These are phyloP conservation scores for Suillus alpinus DNA, from an alignment of 768 basidiomycete genomes.

Conservation along the genomic window DNA sequence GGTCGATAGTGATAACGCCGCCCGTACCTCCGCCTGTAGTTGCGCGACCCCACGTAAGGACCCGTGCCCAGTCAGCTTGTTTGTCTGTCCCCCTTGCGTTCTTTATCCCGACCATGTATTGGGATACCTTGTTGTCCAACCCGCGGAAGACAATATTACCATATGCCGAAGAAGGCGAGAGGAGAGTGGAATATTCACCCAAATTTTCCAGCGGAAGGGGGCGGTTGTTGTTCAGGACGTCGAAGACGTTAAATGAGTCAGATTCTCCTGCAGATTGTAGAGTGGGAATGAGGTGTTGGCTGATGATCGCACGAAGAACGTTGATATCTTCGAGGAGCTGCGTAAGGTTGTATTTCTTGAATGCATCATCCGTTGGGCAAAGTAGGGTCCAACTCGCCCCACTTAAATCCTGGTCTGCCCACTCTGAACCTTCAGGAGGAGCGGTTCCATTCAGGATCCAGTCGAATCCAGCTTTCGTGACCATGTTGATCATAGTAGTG, in stretches of 20 bases:
- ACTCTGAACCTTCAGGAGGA: conserved; percentile 68
- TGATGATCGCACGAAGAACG: conserved; percentile 55
- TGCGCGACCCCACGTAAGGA: conserved; percentile 73
- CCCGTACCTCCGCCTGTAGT: conserved; percentile 73
- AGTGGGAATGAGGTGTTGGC: conserved; percentile 73
- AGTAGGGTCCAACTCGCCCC: conserved; percentile 81
- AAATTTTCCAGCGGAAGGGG: conserved; percentile 73
- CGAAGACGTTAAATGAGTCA: conserved; percentile 24
- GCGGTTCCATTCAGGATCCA: conserved; percentile 88
- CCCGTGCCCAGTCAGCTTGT: conserved; percentile 59
- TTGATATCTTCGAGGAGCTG: conserved; percentile 56
- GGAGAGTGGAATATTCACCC: conserved; percentile 73
- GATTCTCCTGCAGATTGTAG: conserved; percentile 21
- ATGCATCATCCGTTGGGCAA: conserved; percentile 90
- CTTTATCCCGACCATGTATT: conserved; percentile 69
- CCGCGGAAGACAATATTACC: conserved; percentile 82
- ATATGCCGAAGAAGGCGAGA: conserved; percentile 62
- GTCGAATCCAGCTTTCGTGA: conserved; percentile 81
- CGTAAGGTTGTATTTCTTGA: conserved; percentile 84
- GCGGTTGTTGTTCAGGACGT: conserved; percentile 58
- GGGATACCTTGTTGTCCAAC: conserved; percentile 37
- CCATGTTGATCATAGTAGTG: conserved; percentile 81
- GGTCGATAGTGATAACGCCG: conserved; percentile 87
- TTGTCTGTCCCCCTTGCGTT: conserved; percentile 67
- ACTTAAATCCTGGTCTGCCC: conserved; percentile 49